A percentile compares a stretch with the other conserved stretches of the same genome.
Conservation (phyloP, 2,329 filamentous ascomycete genomes). For the Chaetomiaceae sp. region DNA sequence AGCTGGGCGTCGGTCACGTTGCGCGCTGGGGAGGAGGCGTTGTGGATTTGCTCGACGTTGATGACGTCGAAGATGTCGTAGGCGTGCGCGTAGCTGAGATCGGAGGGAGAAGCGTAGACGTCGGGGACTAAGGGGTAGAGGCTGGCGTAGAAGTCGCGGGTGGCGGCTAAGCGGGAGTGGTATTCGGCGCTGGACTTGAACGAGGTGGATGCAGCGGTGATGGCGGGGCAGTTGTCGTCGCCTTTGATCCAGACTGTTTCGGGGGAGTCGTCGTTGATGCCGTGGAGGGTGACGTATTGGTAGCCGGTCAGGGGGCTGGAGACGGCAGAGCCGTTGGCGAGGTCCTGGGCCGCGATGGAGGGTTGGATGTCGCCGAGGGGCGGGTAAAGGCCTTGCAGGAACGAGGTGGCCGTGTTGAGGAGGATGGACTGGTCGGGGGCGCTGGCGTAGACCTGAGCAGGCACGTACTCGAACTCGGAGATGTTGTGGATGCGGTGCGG, state of each 20-base stretch:
- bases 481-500: conserved; percentile 61
- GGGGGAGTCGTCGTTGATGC: conserved; percentile 17
- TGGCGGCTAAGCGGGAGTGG: conserved; percentile 40
- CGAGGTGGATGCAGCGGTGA: conserved; percentile 50
- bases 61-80: conserved; percentile 56
- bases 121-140: conserved; percentile 51
- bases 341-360: conserved; percentile 41
- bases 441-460: conserved; percentile 66
- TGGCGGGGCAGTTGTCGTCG: conserved; percentile 44
- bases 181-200: conserved; percentile 50
- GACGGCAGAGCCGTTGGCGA: conserved; percentile 66
- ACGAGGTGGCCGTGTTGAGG: conserved; percentile 72
- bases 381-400: conserved; percentile 83
- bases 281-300: conserved; percentile 73
- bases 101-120: conserved; percentile 9
- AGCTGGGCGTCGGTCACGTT: conserved; percentile 57
- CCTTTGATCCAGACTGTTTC: conserved; percentile 24
- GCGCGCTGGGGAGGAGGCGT: conserved; percentile 53
- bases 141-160: conserved; percentile 55
- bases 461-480: conserved; percentile 59
- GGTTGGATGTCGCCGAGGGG: conserved; percentile 56
- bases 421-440: conserved; percentile 73
- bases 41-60: conserved; percentile 58
- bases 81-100: conserved; percentile 50
- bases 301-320: conserved; percentile 71